Percentiles rank a stretch among this genome's conserved stretches.
phyloP scores from a whole-genome alignment of 345 rosid genomes.

The Pugionium dolabratum region DNA sequence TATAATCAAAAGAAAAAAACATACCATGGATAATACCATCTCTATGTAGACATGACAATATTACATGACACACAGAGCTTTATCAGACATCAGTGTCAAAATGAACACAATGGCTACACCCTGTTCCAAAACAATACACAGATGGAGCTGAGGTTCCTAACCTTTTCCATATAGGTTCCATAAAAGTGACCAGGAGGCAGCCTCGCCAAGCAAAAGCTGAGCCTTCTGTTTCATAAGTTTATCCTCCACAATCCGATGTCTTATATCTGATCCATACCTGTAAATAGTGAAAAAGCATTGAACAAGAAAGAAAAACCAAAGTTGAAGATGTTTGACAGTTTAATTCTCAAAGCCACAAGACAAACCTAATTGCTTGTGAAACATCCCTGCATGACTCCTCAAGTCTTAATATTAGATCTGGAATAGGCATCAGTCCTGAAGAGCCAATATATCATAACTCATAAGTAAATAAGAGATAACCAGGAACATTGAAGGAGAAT shows the following conservation, averaged over 20 bases:
- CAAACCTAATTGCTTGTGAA: conserved; percentile 84
- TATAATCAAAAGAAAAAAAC: conserved; percentile 31
- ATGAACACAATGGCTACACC: conserved; percentile 10
- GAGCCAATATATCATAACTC: conserved; percentile 25
- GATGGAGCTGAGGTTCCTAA: conserved; percentile 40
- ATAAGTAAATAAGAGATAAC: conserved; percentile 1
- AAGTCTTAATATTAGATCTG: conserved; percentile 77
- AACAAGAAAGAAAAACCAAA: conserved; percentile 10
- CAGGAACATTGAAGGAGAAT: conserved; percentile 46
- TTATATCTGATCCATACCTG: conserved; percentile 71
- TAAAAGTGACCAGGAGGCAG: conserved; percentile 96
- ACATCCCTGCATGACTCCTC: conserved; percentile 78
- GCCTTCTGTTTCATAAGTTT: conserved; percentile 95
- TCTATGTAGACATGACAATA: conserved; percentile 24
- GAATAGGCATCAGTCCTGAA: conserved; percentile 83
- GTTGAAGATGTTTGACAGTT: conserved; percentile 12
- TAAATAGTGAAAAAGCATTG: conserved; percentile 19
- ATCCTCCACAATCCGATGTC: conserved; percentile 84
- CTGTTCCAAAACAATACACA: conserved; percentile 14
- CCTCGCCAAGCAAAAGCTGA: conserved; percentile 92
- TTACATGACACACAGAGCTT: conserved; percentile 23
- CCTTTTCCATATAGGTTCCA: conserved; percentile 99
- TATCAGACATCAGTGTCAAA: conserved; percentile 18
- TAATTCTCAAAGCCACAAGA: conserved; percentile 22
- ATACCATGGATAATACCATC: conserved; percentile 11